Evolutionary conservation across 148 eudicot species (phyloP), one percentile per base, ranked within the genome.

Genomic region (Mesembryanthemum crystallinum): DNA sequence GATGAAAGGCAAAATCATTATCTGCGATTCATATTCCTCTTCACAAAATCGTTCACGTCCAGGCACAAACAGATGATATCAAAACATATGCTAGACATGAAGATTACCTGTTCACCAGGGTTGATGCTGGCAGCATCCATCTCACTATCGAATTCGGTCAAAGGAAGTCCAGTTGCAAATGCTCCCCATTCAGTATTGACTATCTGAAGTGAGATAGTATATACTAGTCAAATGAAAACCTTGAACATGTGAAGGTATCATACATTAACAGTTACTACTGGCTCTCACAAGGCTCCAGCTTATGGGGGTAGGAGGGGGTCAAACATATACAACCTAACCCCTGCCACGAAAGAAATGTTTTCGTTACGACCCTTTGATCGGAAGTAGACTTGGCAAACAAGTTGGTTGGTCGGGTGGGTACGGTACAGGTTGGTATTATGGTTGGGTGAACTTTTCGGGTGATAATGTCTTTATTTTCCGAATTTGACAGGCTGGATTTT

Each of bases 101-200:
- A 49, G 39, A 69, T n/a, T 75, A 85, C 92, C 93, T 89, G 93
- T 62, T 89, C 92, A 27, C 88, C 86, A 57, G 93, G 96, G 73
- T 93, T 93, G 73, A 88, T 81, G 74, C 96, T 90, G 27, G 81
- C 80, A 32, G 87, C 90, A 86, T 93, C 98, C 96, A 93, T 84
- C 58, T 84, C 88, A 78, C 76, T 79, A 75, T 93, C 98, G 58
- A 82, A 89, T 71, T 89, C 86, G 24, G 90, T 87, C 70, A 93
- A 79, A 4, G 92, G 96, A 84, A 90, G 89, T 61, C 89, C 91
- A 58, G 83, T 80, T 25, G 89, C 86, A 79, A 93, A 93, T 52
- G 89, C 87, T 73, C 98, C 98, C 98, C 98, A 93, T 73, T 93
- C 96, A 24, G 81, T 90, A 49, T 89, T 88, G 49, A 93, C 75